Evolutionary conservation across 1,284 basidiomycete species (phyloP), one percentile per base, ranked within the genome.

Genomic region (Rhodotorula sp.): DNA sequence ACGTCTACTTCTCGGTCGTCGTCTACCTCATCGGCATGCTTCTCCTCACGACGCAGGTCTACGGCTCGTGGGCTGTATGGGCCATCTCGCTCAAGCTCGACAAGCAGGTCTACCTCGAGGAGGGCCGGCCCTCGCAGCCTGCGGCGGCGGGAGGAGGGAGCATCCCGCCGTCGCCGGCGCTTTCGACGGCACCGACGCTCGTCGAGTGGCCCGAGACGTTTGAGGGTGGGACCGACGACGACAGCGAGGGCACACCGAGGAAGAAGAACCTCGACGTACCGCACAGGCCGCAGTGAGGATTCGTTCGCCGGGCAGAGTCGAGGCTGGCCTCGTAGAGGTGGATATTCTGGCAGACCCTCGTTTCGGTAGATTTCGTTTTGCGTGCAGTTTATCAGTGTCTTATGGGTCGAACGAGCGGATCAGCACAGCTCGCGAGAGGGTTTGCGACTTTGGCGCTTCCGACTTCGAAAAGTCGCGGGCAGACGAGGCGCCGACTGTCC

Each of bases 1-100:
- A 63, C 52, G 25, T 63, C 16, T 63, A 54, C 52, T 63, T 63
- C 61, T 63, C 61, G n/a, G 23, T 63, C 42, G 25, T 63, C 52
- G 61, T 63, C 52, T 63, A 63, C 61, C 8, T 34, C 41, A 42
- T 63, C 61, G 61, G 61, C 4, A 5, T n/a, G 7, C 61, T 63
- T n/a, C 61, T 63, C 17, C 52, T 63, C 41, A 10, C 23, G 34
- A 63, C 61, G 13, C 61, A 63, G 48, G 61, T 44, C 13, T 63
- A 53, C 50, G 61, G 61, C 3, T 45, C 42, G 9, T 63, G 61
- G 61, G 61, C 61, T 13, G 61, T 63, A 2, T 63, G 61, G 61
- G 50, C 61, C 13, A 63, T 63, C 52, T 41, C 61, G 52, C 50
- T 44, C 41, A 63, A 63, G 52, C 41, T 63, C 42, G 57, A 45